Conservation (phyloP, 1,284 basidiomycete species). For the Chondrostereum purpureum region DNA sequence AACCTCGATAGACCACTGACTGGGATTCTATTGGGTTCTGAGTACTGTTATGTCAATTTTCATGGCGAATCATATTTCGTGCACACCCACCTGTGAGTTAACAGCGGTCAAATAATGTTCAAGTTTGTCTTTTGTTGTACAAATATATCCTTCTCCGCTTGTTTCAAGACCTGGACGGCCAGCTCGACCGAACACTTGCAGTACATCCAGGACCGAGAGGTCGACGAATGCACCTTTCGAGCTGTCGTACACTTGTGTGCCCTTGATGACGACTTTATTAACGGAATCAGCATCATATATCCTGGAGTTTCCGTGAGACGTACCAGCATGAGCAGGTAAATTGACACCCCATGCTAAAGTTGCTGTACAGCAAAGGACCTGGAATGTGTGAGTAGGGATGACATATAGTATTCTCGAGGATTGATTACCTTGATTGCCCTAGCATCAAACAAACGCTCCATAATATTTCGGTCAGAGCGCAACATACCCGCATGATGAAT, state of each 20-base stretch:
- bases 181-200: slow-evolving; percentile 97
- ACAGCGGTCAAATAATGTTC: slow-evolving; percentile 89
- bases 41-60: slow-evolving; percentile 2
- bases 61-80: too few species aligned
- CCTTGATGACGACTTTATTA: slow-evolving; percentile 90
- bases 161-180: slow-evolving; percentile 94
- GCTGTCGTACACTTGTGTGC: slow-evolving; percentile 94
- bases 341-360: slow-evolving; percentile 99
- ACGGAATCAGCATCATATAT: background rate
- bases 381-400: slow-evolving; percentile 6
- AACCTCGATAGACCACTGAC: slow-evolving; percentile 80
- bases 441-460: slow-evolving; percentile 92
- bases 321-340: slow-evolving; percentile 93
- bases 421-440: slow-evolving; percentile 77
- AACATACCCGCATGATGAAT: slow-evolving; percentile 99
- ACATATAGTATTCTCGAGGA: background rate
- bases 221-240: slow-evolving; percentile 87
- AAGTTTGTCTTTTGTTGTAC: slow-evolving; percentile 90
- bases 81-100: slow-evolving; percentile 64
- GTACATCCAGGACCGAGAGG: slow-evolving; percentile 90
- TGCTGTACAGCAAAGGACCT: slow-evolving; percentile 97
- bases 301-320: too few species aligned
- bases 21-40: slow-evolving; percentile 94
- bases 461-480: slow-evolving; percentile 89
- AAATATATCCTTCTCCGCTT: slow-evolving; percentile 96